Percentiles rank a stretch among this genome's conserved stretches.
phyloP scores from a whole-genome alignment of 345 rosid species.

The Linum trigynum region DNA sequence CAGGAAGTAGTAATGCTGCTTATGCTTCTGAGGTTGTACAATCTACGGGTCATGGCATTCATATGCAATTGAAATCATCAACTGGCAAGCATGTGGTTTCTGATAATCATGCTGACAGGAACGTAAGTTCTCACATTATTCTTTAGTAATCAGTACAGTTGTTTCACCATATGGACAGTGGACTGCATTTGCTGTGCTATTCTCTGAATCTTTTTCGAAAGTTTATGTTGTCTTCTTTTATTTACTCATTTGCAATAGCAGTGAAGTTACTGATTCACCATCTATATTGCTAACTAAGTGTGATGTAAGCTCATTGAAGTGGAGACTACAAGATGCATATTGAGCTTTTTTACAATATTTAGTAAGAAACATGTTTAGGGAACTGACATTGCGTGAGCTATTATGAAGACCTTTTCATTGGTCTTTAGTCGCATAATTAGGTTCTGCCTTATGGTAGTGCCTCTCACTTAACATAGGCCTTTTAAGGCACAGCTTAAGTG shows the following conservation, averaged over 20 bases:
- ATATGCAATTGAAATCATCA: constrained; percentile 47
- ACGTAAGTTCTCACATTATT: constrained; percentile 35
- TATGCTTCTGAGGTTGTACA: constrained; percentile 35
- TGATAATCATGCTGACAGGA: constrained; percentile 45
- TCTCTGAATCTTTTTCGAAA: not conserved
- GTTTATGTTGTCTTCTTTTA: not conserved
- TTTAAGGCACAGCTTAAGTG: not conserved
- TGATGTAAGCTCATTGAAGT: not conserved
- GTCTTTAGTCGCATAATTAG: no score
- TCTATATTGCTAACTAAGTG: not conserved
- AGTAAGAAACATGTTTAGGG: not conserved
- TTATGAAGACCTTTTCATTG: not conserved
- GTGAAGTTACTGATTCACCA: not conserved
- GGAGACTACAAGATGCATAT: not conserved
- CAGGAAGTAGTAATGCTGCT: constrained; percentile 49
- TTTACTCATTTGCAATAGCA: not conserved
- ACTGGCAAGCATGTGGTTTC: constrained; percentile 44
- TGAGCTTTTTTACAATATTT: not conserved
- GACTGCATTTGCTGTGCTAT: not conserved
- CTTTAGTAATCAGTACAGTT: constrained; percentile 6
- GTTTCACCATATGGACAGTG: constrained; percentile 7
- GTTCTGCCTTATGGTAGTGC: no score
- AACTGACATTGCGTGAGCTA: not conserved
- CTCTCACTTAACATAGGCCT: no score
- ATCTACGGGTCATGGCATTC: constrained; percentile 40